Conservation (phyloP, 305 asterid genomes). For the Solanum hybrid region DNA sequence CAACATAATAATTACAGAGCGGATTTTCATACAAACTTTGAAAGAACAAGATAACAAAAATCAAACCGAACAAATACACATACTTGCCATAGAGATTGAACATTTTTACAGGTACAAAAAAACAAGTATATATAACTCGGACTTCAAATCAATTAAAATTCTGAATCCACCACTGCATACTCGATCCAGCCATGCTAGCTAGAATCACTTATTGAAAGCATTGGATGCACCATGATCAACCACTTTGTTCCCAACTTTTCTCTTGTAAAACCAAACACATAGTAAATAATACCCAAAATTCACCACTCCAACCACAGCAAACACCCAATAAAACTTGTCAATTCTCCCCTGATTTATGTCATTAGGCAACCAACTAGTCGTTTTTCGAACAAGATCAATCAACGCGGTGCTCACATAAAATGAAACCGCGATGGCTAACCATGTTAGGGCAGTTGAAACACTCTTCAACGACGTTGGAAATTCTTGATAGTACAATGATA, state of each 20-base stretch:
- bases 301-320: slow-evolving; percentile 17
- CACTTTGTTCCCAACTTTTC: background rate
- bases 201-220: background rate
- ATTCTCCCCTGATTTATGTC: slow-evolving; percentile 39
- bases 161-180: background rate
- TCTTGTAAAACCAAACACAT: slow-evolving; percentile 22
- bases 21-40: background rate
- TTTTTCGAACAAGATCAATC: slow-evolving; percentile 18
- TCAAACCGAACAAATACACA: background rate
- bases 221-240: background rate
- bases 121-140: background rate
- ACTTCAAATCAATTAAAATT: background rate
- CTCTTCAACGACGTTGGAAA: slow-evolving; percentile 37
- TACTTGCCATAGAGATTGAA: background rate
- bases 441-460: slow-evolving; percentile 34
- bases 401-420: slow-evolving; percentile 25
- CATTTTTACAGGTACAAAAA: background rate
- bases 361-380: slow-evolving; percentile 38
- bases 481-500: slow-evolving; percentile 23
- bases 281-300: slow-evolving; percentile 40
- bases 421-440: slow-evolving; percentile 20
- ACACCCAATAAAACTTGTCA: slow-evolving; percentile 41
- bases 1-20: background rate
- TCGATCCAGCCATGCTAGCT: background rate
- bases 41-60: background rate